A percentile compares a stretch with the other conserved stretches of the same genome.
phyloP scores from a whole-genome alignment of 176 grass and related monocot species.

The Oryza nivara region DNA sequence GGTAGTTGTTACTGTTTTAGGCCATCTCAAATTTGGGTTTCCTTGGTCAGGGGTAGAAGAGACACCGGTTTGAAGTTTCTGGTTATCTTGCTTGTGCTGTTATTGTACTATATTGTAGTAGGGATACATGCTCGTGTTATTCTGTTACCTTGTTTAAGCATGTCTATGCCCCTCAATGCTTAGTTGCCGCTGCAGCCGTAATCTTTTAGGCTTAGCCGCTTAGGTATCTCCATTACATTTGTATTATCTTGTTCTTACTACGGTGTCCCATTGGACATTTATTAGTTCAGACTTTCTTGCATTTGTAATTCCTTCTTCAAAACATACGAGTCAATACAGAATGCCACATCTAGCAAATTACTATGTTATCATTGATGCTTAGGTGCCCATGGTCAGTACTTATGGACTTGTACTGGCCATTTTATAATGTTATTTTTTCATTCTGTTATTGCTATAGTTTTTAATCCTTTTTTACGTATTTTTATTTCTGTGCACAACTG shows the following conservation, averaged over 20 bases:
- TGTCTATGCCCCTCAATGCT: neutral
- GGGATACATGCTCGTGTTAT: neutral
- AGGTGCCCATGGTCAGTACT: neutral
- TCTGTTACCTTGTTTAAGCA: neutral
- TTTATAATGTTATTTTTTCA: neutral
- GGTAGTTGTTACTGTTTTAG: conserved; percentile 22
- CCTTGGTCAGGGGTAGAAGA: neutral
- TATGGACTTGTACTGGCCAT: neutral
- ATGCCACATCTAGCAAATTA: neutral
- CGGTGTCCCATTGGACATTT: neutral
- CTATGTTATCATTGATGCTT: conserved; percentile 10
- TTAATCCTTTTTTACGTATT: neutral
- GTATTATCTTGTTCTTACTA: neutral
- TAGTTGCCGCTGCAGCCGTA: neutral
- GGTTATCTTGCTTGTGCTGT: neutral
- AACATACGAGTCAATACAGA: neutral
- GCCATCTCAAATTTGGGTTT: conserved; percentile 15
- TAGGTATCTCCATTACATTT: neutral
- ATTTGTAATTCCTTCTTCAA: neutral
- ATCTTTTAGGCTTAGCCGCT: neutral
- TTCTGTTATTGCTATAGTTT: conserved; percentile 24
- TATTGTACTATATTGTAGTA: neutral
- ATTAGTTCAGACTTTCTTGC: neutral
- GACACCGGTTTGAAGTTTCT: neutral
- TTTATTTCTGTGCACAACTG: neutral